Percentiles rank a stretch among this genome's conserved stretches.
These are phyloP conservation scores for Fomitopsis pinicola DNA, from an alignment of 1,284 basidiomycete species.

Conservation along the genomic window DNA sequence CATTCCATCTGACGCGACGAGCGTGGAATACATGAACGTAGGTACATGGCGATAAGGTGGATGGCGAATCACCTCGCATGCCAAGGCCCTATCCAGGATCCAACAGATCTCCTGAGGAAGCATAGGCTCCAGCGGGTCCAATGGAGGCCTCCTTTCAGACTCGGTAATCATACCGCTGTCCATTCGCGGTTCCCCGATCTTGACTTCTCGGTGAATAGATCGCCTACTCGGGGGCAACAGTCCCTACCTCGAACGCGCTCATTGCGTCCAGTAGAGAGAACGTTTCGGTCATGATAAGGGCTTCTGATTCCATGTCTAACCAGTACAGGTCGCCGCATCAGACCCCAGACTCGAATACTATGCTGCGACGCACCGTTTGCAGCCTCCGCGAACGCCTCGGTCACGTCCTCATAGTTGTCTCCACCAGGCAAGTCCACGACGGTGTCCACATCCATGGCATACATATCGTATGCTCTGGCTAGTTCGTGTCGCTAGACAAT, in stretches of 20 bases:
- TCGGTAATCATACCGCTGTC: constrained; percentile 73
- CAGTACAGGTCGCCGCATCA: neutral
- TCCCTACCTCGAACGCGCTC: constrained; percentile 78
- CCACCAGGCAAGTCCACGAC: constrained; percentile 44
- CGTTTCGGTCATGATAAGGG: constrained; percentile 64
- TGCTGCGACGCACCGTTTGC: constrained; percentile 42
- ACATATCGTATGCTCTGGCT: neutral
- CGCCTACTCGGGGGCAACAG: constrained; percentile 12
- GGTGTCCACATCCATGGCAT: constrained; percentile 16
- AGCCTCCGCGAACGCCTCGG: constrained; percentile 50
- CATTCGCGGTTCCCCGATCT: constrained; percentile 89
- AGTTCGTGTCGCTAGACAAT: neutral
- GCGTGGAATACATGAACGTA: constrained; percentile 16
- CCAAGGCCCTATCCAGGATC: constrained; percentile 78
- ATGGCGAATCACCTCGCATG: constrained; percentile 67
- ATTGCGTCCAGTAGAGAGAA: constrained; percentile 82
- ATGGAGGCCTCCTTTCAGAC: constrained; percentile 41
- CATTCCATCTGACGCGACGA: constrained; percentile 69
- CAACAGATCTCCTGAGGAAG: constrained; percentile 79
- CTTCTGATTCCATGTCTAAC: constrained; percentile 62
- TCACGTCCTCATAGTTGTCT: constrained; percentile 57
- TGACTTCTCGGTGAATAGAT: constrained; percentile 5
- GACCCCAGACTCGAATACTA: neutral
- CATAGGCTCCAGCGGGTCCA: constrained; percentile 63
- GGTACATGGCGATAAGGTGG: constrained; percentile 7